Evolutionary conservation across 2,329 filamentous ascomycete species (phyloP).

Genomic region (Cryphonectria radicalis): DNA sequence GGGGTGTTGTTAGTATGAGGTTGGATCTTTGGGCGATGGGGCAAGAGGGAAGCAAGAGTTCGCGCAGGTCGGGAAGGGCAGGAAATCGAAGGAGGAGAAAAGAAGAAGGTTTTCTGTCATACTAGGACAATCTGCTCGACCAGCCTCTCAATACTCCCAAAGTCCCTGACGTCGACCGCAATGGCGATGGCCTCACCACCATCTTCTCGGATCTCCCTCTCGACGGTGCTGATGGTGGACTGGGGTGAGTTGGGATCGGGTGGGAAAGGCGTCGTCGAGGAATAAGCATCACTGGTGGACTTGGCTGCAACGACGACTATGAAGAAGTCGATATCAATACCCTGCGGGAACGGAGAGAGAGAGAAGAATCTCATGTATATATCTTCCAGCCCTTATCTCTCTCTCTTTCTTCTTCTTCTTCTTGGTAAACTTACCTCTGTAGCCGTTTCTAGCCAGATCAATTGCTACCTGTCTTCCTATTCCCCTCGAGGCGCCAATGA

Average conservation of each 20-base stretch:
- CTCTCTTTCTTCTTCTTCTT: not conserved
- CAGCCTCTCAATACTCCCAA: constrained; percentile 63
- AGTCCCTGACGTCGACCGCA: constrained; percentile 70
- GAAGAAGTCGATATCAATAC: not conserved
- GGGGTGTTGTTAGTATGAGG: not conserved
- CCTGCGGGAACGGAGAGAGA: not conserved
- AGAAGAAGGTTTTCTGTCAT: constrained; percentile 15
- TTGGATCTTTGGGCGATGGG: not conserved
- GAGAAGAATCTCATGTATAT: not conserved
- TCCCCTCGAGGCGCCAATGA: constrained; percentile 77
- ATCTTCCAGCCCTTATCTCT: not conserved
- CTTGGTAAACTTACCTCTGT: constrained; percentile 59
- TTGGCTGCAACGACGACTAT: constrained; percentile 79
- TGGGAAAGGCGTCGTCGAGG: constrained; percentile 62
- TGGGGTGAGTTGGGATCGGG: constrained; percentile 75
- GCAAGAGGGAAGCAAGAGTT: not conserved
- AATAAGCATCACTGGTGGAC: constrained; percentile 65
- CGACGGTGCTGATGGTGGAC: constrained; percentile 82
- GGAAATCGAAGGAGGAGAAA: too few relatives aligned
- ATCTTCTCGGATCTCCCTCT: constrained; percentile 69
- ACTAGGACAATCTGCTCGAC: constrained; percentile 60
- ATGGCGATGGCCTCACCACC: constrained; percentile 69
- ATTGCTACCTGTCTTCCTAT: constrained; percentile 82
- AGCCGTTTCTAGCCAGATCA: constrained; percentile 72
- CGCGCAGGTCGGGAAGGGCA: too few relatives aligned